phyloP scores from a whole-genome alignment of 2,329 filamentous ascomycete species.

The Fusarium devonianum region DNA sequence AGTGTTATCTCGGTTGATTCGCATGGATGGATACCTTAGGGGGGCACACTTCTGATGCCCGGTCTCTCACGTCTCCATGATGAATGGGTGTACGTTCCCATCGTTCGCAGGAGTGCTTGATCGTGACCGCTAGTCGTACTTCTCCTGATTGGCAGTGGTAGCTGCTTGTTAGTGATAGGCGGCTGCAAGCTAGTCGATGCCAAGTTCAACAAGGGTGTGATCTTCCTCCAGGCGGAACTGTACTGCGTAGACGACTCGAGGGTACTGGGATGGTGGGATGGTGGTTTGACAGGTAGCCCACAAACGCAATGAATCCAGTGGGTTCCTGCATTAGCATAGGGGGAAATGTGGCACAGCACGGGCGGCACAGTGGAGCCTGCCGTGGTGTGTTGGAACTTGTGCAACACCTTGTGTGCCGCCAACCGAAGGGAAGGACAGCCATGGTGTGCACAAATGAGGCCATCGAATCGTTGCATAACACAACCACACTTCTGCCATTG shows the following conservation, averaged over 20 bases:
- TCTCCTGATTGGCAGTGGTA: constrained; percentile 10
- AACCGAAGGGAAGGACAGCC: too few species aligned
- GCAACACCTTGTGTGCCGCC: constrained; percentile 20
- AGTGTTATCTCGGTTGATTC: constrained; percentile 28
- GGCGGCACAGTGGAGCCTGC: constrained; percentile 15
- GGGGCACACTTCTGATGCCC: constrained; percentile 17
- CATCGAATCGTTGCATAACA: too few species aligned
- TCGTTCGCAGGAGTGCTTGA: constrained; percentile 1
- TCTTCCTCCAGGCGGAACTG: constrained; percentile 8
- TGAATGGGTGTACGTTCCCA: constrained; percentile 17
- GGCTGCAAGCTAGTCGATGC: constrained; percentile 15
- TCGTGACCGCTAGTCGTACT: constrained; percentile 15
- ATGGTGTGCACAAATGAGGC: constrained; percentile 9
- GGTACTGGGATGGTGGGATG: constrained; percentile 4
- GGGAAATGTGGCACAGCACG: constrained; percentile 16
- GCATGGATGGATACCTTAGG: constrained; percentile 16
- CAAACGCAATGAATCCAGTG: constrained; percentile 9
- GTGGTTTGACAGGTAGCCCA: not conserved
- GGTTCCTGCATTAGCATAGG: constrained; percentile 44
- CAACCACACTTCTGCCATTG: too few species aligned
- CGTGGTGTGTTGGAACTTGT: constrained; percentile 27
- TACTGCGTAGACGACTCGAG: too few species aligned
- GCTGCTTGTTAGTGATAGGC: constrained; percentile 2
- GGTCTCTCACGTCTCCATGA: constrained; percentile 20
- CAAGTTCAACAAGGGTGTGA: constrained; percentile 24